Base-by-base conservation (phyloP, 2,329 filamentous ascomycete species). In the Cladosporium oxysporum region DNA sequence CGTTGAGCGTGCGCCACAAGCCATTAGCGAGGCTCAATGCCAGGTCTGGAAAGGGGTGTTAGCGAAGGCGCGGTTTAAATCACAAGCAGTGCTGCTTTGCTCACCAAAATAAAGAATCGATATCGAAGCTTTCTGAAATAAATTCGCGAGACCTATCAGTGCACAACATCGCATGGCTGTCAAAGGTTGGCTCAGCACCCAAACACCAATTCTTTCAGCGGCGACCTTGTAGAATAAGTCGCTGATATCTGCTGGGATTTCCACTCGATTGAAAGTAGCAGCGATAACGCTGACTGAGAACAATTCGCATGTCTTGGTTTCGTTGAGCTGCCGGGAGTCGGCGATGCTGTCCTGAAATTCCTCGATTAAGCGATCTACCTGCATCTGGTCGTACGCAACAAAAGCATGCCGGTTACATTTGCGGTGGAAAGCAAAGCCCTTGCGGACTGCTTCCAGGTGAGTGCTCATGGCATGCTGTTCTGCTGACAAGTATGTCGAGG, bases 31-130 rank as follows among this genome's bases (percentile, higher is more conserved):
- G 60, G 23, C 49, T 18, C 23, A 63, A 28, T 7, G 33, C 60
- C 49, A 63, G 16, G 31, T 63, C 60, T 63, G 21, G 21, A 5
- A 29, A 4, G 4, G n/a, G 8, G 10, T 47, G 41, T 47, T 3
- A 47, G 41, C 41, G n/a, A 47, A 21, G 8, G 41, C n/a, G n/a
- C 41, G 5, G 3, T 21, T 21, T 3, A 12, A 12, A 11, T 11
- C 5, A 21, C n/a, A 47, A 21, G 41, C n/a, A 47, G n/a, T 2
- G 8, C 4, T 3, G 10, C 12, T 47, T 2, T 47, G 10, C 6
- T 53, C 14, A 63, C 60, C 60, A 12, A 63, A 63, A 50, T 63
- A 63, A 11, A 63, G 50, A 7, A 63, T 16, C 33, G 60, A 63
- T 28, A 63, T 52, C 8, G 60, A 55, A 44, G 60, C 60, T 33